A percentile compares a stretch with the other conserved stretches of the same genome.
phyloP scores from a whole-genome alignment of 192 early-diverging fungal species.

The Haplosporangium gracile region DNA sequence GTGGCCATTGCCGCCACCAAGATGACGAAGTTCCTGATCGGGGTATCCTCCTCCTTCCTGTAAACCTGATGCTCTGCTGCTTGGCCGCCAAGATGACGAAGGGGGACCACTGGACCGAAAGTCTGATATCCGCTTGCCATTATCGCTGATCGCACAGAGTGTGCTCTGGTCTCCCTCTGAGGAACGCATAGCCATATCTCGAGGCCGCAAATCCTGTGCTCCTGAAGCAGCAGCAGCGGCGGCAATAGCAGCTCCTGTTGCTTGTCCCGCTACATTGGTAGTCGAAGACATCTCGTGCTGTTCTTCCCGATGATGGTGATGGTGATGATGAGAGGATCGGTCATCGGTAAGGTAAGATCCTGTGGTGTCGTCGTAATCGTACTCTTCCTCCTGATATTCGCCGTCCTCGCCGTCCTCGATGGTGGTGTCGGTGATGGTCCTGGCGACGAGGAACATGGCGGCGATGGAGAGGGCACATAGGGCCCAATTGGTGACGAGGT shows the following conservation, averaged over 20 bases:
- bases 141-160: slow-evolving; percentile 13
- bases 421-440: slow-evolving; percentile 49
- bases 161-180: slow-evolving; percentile 22
- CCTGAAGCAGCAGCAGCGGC: background rate
- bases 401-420: slow-evolving; percentile 15
- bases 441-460: slow-evolving; percentile 49
- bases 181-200: background rate
- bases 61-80: slow-evolving; percentile 12
- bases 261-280: background rate
- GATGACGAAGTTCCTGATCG: background rate
- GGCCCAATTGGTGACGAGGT: slow-evolving; percentile 56
- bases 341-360: background rate
- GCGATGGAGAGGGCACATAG: slow-evolving; percentile 47
- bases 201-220: background rate
- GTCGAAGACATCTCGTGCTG: slow-evolving; percentile 1
- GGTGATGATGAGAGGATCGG: background rate
- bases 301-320: background rate
- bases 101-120: background rate
- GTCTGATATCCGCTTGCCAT: background rate
- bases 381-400: slow-evolving; percentile 11
- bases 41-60: slow-evolving; percentile 9
- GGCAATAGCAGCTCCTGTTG: background rate
- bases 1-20: background rate
- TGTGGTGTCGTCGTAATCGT: slow-evolving; percentile 7
- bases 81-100: background rate